Base-by-base conservation (phyloP, 1,284 basidiomycete genomes). In the Apiotrichum gracile region DNA sequence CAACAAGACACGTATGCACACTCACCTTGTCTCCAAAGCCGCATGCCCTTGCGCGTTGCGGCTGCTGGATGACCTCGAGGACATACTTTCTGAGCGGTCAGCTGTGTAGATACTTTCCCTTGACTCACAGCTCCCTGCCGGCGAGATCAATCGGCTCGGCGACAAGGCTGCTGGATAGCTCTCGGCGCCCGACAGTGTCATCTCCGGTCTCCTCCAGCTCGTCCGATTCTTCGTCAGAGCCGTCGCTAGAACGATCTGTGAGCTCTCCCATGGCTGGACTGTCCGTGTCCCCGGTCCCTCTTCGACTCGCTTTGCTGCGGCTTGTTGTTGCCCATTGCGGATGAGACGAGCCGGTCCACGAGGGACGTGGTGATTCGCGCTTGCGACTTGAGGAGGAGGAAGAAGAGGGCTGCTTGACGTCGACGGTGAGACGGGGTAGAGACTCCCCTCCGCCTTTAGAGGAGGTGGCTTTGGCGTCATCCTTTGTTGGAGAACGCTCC, bases 1-100 rank as follows among this genome's bases (percentile, higher is more conserved):
- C 21, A 52, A 13, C 19, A 21, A 42, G n/a, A 8, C 38, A 33
- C 27, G 45, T 14, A 6, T 4, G 33, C 31, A 31, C 25, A 72
- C 78, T 52, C 58, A 90, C 91, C 80, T 92, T 93, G 78, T 93
- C 90, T 49, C 91, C 91, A 74, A 93, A 92, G 5, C 91, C 91
- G 73, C 91, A 93, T 83, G 92, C 92, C 62, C 91, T 83, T 34
- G 91, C 91, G 41, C 91, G 82, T 45, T 89, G 75, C 33, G 91
- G 91, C 64, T 93, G 83, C 69, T 94, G 90, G 5, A 88, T 82
- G 61, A 92, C 83, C 62, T 88, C 84, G 37, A 93, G 80, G 13
- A 85, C 82, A 71, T 91, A 92, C 64, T 85, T 79, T 67, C 89
- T 90, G 68, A 0, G 31, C 16, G 7, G 31, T 41, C 12, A 45